These are phyloP conservation scores for Tylopilus subfusipes DNA, from an alignment of 768 basidiomycete genomes.

Conservation along the genomic window DNA sequence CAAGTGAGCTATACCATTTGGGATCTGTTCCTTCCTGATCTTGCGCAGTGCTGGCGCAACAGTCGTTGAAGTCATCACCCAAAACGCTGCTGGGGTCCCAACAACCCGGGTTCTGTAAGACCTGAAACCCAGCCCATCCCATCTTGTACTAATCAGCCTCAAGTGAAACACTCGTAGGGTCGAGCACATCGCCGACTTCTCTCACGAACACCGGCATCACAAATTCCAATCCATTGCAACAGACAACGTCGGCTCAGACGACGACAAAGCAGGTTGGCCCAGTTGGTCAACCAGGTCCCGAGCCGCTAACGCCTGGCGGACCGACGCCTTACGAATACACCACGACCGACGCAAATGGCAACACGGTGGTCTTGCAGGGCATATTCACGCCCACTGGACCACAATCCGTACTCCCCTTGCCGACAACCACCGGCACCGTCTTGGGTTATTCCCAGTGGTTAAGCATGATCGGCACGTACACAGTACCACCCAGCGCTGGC, in stretches of 20 bases:
- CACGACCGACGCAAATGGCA: slow-evolving; percentile 36
- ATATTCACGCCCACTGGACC: slow-evolving; percentile 34
- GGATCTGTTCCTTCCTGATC: slow-evolving; percentile 11
- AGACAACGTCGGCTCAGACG: slow-evolving; percentile 22
- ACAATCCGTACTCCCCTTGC: slow-evolving; percentile 22
- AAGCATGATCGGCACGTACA: slow-evolving; percentile 30
- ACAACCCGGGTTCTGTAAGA: slow-evolving; percentile 45
- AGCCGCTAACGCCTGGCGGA: slow-evolving; percentile 38
- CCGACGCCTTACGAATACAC: slow-evolving; percentile 51
- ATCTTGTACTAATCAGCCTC: slow-evolving; percentile 6
- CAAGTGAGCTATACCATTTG: slow-evolving; percentile 37
- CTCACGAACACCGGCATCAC: slow-evolving; percentile 6
- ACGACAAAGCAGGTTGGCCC: slow-evolving; percentile 29
- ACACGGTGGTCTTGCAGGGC: slow-evolving; percentile 20
- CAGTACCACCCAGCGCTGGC: slow-evolving; percentile 26
- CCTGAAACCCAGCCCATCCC: neutral
- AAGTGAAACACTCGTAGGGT: slow-evolving; percentile 15
- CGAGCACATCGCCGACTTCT: slow-evolving; percentile 5
- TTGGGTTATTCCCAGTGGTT: slow-evolving; percentile 30
- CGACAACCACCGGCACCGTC: slow-evolving; percentile 27
- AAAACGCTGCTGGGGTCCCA: slow-evolving; percentile 37
- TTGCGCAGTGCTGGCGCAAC: slow-evolving; percentile 44
- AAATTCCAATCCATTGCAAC: slow-evolving; percentile 16
- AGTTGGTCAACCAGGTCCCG: slow-evolving; percentile 51
- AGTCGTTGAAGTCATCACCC: slow-evolving; percentile 47